phyloP scores from a whole-genome alignment of 2,329 filamentous ascomycete species.

The Xylaria sp. region DNA sequence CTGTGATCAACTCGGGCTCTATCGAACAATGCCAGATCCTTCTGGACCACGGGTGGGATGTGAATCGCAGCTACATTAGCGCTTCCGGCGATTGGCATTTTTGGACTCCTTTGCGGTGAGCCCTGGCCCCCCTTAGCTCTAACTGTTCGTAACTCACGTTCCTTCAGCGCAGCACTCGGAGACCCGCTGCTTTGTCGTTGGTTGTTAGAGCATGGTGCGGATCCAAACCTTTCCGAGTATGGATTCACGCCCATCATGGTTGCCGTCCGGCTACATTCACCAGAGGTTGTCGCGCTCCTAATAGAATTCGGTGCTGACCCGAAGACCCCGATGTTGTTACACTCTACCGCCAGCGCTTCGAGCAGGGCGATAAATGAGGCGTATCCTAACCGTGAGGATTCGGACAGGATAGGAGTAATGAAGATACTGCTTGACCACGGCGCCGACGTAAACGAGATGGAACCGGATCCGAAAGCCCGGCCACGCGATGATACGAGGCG shows the following conservation, averaged over 20 bases:
- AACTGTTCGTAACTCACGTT: constrained; percentile 26
- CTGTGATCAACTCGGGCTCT: constrained; percentile 41
- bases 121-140: constrained; percentile 6
- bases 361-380: constrained; percentile 32
- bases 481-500: constrained; percentile 41
- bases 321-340: constrained; percentile 41
- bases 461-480: constrained; percentile 42
- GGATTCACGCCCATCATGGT: constrained; percentile 44
- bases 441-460: constrained; percentile 44
- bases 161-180: constrained; percentile 39
- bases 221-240: constrained; percentile 41
- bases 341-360: constrained; percentile 41
- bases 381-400: constrained; percentile 39
- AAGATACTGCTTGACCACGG: constrained; percentile 40
- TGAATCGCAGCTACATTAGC: constrained; percentile 43
- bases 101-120: constrained; percentile 42
- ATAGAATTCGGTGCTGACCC: constrained; percentile 41
- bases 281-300: constrained; percentile 39
- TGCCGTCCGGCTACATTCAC: constrained; percentile 40
- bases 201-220: constrained; percentile 41
- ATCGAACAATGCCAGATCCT: constrained; percentile 41
- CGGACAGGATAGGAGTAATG: constrained; percentile 40
- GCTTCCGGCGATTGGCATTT: constrained; percentile 41
- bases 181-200: constrained; percentile 39
- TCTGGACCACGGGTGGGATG: constrained; percentile 39